Evolutionary conservation across 1,284 basidiomycete species (phyloP), one percentile per base, ranked within the genome.

Genomic region (Stygiomarasmius scandens): DNA sequence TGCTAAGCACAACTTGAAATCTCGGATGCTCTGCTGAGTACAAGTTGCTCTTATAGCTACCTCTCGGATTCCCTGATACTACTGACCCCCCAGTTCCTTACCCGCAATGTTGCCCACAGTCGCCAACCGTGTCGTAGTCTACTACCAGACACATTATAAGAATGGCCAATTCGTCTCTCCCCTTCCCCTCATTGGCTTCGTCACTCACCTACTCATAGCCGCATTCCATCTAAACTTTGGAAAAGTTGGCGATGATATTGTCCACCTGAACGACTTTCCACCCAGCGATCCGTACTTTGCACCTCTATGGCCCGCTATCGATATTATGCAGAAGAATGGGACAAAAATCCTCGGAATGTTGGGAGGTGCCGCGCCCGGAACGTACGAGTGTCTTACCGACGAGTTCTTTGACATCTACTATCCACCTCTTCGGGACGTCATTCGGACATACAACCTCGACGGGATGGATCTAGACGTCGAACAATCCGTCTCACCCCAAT

Each of bases 401-500:
- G 50, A 58, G 0, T n/a, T 47, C 19, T 67, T 66, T 38, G 61
- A 65, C 47, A 63, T 45, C 11, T 67, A 67, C 41, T 67, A 67
- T 58, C 63, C 62, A 14, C 38, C 36, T 24, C 22, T 43, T 2
- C 11, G 14, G 1, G 20, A 27, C 25, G 23, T 46, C 48, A 55
- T 22, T 10, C 23, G 41, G n/a, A 57, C 49, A 10, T 65, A 60
- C 52, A 46, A 64, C 1, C 55, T 67, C n/a, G 64, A 66, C 45
- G 66, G 65, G 20, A 49, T 67, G 53, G 65, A 67, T 45, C 55
- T 67, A 9, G 65, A 67, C 45, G 64, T 67, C 20, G 66, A 67
- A 54, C 62, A 67, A 49, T 52, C 29, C 20, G 60, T 59, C 1
- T 58, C 54, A 2, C 19, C 44, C 2, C n/a, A 50, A 25, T 36